phyloP scores from a whole-genome alignment of 2,329 filamentous ascomycete genomes.

The Scolecobasidium constrictum region DNA sequence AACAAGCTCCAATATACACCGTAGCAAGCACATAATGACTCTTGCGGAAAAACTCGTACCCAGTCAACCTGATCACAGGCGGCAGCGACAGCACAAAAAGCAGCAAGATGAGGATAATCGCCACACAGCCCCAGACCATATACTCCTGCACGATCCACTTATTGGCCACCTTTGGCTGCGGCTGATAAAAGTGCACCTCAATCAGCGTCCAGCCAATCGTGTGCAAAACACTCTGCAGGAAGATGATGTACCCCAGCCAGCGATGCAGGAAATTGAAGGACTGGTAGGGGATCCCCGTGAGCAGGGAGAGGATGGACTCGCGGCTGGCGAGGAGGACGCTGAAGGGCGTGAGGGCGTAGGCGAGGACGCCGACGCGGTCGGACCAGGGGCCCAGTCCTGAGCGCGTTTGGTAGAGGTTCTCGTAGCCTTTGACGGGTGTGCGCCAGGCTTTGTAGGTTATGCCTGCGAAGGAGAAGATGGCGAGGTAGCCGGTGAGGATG shows the following conservation, averaged over 20 bases:
- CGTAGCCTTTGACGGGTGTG: slow-evolving; percentile 51
- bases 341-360: slow-evolving; percentile 64
- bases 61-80: slow-evolving; percentile 52
- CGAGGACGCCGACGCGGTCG: slow-evolving; percentile 60
- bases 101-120: slow-evolving; percentile 52
- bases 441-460: slow-evolving; percentile 59
- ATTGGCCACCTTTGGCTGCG: slow-evolving; percentile 50
- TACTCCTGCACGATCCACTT: slow-evolving; percentile 54
- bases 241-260: slow-evolving; percentile 65
- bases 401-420: slow-evolving; percentile 51
- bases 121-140: slow-evolving; percentile 63
- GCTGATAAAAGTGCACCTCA: slow-evolving; percentile 57
- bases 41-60: slow-evolving; percentile 71
- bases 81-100: slow-evolving; percentile 50
- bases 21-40: slow-evolving; percentile 62
- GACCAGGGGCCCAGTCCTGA: slow-evolving; percentile 56
- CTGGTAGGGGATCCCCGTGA: slow-evolving; percentile 66
- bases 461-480: slow-evolving; percentile 58
- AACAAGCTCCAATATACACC: slow-evolving; percentile 64
- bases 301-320: slow-evolving; percentile 56
- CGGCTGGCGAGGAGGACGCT: slow-evolving; percentile 56
- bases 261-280: slow-evolving; percentile 67
- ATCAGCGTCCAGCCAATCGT: slow-evolving; percentile 62
- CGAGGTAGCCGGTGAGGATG: slow-evolving; percentile 49
- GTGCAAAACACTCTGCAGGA: slow-evolving; percentile 56